These are phyloP conservation scores for Sclerotinia spermophila DNA, from an alignment of 2,329 filamentous ascomycete species.

Conservation along the genomic window DNA sequence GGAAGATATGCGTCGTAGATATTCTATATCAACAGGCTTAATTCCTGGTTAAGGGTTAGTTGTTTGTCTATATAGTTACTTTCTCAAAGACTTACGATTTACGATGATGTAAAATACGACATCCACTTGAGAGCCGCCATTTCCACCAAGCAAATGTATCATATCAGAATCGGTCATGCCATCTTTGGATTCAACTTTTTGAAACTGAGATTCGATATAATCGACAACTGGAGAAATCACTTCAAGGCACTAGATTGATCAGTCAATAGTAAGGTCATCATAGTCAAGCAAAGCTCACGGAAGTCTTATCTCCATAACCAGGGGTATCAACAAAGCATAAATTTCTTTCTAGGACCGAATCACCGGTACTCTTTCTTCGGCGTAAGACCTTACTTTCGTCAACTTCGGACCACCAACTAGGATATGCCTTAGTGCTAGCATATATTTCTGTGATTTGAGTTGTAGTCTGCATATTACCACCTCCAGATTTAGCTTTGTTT, in stretches of 20 bases:
- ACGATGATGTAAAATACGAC: constrained; percentile 78
- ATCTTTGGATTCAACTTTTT: constrained; percentile 58
- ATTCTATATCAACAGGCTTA: constrained; percentile 63
- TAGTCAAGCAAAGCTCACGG: constrained; percentile 42
- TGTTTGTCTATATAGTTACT: constrained; percentile 22
- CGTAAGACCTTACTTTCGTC: constrained; percentile 59
- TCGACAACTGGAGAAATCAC: constrained; percentile 58
- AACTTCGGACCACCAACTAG: constrained; percentile 82
- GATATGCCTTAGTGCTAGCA: constrained; percentile 80
- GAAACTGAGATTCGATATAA: constrained; percentile 70
- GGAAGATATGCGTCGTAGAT: constrained; percentile 63
- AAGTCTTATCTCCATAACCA: constrained; percentile 53
- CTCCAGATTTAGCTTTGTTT: constrained; percentile 29
- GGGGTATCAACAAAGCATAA: constrained; percentile 89
- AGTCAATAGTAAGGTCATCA: constrained; percentile 30
- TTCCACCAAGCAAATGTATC: constrained; percentile 72
- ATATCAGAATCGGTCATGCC: constrained; percentile 70
- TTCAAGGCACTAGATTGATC: constrained; percentile 47
- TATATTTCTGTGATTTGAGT: constrained; percentile 61
- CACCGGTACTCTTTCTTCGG: constrained; percentile 67
- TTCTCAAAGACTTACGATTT: constrained; percentile 51
- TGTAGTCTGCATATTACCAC: constrained; percentile 36
- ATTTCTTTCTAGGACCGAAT: constrained; percentile 82
- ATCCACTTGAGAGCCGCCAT: constrained; percentile 80
- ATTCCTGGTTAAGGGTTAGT: constrained; percentile 43